These are phyloP conservation scores for Singerocomus rubriflavus DNA, from an alignment of 1,284 basidiomycete species.

Conservation along the genomic window DNA sequence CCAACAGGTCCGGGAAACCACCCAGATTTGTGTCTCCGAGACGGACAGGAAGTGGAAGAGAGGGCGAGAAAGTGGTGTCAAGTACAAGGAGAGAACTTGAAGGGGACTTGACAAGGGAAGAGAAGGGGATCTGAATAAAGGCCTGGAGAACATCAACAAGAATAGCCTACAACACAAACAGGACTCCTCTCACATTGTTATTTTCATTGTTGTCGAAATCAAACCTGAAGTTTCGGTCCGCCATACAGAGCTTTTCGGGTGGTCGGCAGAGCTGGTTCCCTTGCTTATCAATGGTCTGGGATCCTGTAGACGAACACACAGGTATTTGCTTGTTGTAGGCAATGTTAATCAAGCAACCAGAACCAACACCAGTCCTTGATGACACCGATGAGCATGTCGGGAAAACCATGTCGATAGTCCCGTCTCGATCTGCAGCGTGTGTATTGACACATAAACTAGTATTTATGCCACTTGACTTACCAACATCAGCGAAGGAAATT, in stretches of 20 bases:
- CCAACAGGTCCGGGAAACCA: conserved; percentile 89
- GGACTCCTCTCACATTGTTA: conserved; percentile 51
- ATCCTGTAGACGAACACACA: conserved; percentile 62
- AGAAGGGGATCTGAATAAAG: conserved; percentile 66
- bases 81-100: conserved; percentile 60
- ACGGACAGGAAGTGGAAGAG: conserved; percentile 75
- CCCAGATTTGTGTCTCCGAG: conserved; percentile 93
- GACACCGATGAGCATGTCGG: conserved; percentile 78
- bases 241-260: conserved; percentile 77
- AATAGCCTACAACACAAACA: not conserved
- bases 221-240: conserved; percentile 81
- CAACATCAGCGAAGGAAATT: conserved; percentile 90
- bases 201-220: conserved; percentile 53
- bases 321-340: conserved; percentile 92
- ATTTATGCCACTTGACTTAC: conserved; percentile 42
- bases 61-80: conserved; percentile 58
- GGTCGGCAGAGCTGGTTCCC: conserved; percentile 66
- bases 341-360: conserved; percentile 82
- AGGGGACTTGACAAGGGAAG: conserved; percentile 52
- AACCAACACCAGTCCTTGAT: conserved; percentile 63
- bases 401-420: conserved; percentile 94
- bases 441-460: not conserved
- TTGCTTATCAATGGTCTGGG: conserved; percentile 43
- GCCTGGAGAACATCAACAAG: conserved; percentile 41
- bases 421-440: conserved; percentile 75